A percentile compares a stretch with the other conserved stretches of the same genome.
Conservation (phyloP, 805 yeast genomes). For the Candida insectorum region DNA sequence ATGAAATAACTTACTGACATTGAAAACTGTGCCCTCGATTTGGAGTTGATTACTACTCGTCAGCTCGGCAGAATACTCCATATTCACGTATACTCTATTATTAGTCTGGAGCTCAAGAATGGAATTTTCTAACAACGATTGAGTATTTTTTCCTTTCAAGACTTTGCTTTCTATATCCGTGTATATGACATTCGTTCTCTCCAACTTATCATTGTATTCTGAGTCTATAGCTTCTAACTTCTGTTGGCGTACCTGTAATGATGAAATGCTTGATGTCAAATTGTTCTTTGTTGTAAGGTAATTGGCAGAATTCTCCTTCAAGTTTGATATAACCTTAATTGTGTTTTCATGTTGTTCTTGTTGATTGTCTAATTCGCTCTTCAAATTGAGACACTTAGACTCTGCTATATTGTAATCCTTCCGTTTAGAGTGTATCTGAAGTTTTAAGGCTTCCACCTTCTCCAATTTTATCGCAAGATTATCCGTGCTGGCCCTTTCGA, state of each 20-base stretch:
- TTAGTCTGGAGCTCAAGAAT: conserved; percentile 34
- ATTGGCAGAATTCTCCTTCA: conserved; percentile 2
- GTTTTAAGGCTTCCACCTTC: not conserved
- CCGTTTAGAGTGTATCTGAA: not conserved
- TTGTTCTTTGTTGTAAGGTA: conserved; percentile 3
- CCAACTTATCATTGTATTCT: conserved; percentile 3
- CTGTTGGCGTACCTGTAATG: conserved; percentile 1
- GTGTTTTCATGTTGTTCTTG: conserved; percentile 1
- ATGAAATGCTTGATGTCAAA: conserved; percentile 1
- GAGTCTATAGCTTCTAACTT: conserved; percentile 1
- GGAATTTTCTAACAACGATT: conserved; percentile 47
- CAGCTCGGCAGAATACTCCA: too few relatives aligned
- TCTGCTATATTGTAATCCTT: not conserved
- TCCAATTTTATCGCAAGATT: not conserved
- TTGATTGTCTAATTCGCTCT: not conserved
- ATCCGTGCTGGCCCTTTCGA: too few relatives aligned
- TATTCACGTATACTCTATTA: conserved; percentile 21
- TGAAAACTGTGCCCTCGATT: conserved; percentile 4
- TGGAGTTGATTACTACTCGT: not conserved
- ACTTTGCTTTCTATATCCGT: conserved; percentile 19
- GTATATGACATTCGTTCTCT: conserved; percentile 4
- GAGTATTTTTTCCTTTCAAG: conserved; percentile 31
- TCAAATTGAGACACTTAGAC: too few relatives aligned
- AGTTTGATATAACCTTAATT: not conserved
- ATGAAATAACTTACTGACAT: conserved; percentile 17